A percentile compares a stretch with the other conserved stretches of the same genome.
Evolutionary conservation across 345 rosid species (phyloP).

Genomic region (Linum trigynum): DNA sequence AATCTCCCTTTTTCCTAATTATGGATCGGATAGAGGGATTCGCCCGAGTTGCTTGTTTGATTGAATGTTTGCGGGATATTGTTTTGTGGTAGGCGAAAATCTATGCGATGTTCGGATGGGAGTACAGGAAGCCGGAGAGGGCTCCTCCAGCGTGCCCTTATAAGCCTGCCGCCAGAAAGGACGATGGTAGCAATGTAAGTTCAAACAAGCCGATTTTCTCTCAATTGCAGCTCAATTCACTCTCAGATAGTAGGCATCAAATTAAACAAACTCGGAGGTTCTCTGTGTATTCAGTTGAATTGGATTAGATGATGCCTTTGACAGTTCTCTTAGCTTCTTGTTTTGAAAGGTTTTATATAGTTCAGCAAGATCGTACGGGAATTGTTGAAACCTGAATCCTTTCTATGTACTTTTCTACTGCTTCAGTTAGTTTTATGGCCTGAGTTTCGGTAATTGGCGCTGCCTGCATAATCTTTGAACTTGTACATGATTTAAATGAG

Average conservation of each 20-base stretch:
- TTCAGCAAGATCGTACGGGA: too few relatives aligned
- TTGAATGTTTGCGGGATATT: not conserved
- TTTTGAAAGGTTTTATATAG: too few relatives aligned
- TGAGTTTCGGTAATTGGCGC: not conserved
- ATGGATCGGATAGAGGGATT: not conserved
- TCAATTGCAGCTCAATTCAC: not conserved
- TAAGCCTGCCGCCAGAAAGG: conserved; percentile 42
- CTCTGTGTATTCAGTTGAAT: not conserved
- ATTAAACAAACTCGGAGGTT: not conserved
- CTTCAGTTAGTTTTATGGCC: not conserved
- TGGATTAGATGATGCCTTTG: too few relatives aligned
- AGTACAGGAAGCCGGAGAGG: conserved; percentile 80
- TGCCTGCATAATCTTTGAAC: not conserved
- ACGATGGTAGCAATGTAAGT: conserved; percentile 40
- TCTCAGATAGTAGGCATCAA: too few relatives aligned
- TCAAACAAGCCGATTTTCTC: not conserved
- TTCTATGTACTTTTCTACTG: not conserved
- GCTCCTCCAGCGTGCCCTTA: conserved; percentile 81
- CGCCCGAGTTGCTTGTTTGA: not conserved
- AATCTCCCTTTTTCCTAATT: not conserved
- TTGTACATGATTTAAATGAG: not conserved
- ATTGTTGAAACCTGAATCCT: too few relatives aligned
- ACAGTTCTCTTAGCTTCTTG: too few relatives aligned
- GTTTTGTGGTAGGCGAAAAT: conserved; percentile 43
- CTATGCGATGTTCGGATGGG: conserved; percentile 78